These are phyloP conservation scores for Thielaviopsis euricoi DNA, from an alignment of 2,329 filamentous ascomycete species.

Conservation along the genomic window DNA sequence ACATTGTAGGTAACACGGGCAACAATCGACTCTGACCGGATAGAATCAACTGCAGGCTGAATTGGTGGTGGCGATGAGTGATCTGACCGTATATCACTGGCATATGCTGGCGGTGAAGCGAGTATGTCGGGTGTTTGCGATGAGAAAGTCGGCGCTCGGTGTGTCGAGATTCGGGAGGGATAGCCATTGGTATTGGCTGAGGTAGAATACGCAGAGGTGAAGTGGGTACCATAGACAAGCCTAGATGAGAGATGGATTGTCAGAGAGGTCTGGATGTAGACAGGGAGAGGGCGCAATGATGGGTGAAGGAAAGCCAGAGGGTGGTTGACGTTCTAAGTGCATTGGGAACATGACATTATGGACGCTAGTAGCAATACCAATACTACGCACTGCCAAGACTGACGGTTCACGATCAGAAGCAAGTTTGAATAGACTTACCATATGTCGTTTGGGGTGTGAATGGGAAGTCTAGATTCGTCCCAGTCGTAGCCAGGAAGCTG, in stretches of 20 bases:
- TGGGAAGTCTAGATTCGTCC: conserved; percentile 46
- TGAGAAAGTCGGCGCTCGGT: conserved; percentile 12
- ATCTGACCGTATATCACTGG: conserved; percentile 25
- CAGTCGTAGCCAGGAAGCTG: conserved; percentile 61
- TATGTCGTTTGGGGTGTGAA: conserved; percentile 67
- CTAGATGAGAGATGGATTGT: conserved; percentile 19
- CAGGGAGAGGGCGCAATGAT: no score
- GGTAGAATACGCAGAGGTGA: conserved; percentile 32
- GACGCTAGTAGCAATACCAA: neutral
- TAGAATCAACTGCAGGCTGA: conserved; percentile 16
- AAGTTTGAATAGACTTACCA: conserved; percentile 40
- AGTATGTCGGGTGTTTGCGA: conserved; percentile 15
- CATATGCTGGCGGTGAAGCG: conserved; percentile 13
- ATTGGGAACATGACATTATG: conserved; percentile 8
- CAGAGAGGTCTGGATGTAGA: neutral
- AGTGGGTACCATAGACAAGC: conserved; percentile 51
- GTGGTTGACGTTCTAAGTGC: neutral
- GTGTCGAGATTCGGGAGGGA: conserved; percentile 26
- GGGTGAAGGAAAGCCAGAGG: neutral
- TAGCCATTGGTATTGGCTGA: conserved; percentile 28
- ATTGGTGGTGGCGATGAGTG: conserved; percentile 21
- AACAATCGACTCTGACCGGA: conserved; percentile 49
- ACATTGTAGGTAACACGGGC: conserved; percentile 72
- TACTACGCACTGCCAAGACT: no score
- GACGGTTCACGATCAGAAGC: neutral